These are phyloP conservation scores for Lipomyces spencermartinsiae DNA, from an alignment of 805 yeast species.

Conservation along the genomic window DNA sequence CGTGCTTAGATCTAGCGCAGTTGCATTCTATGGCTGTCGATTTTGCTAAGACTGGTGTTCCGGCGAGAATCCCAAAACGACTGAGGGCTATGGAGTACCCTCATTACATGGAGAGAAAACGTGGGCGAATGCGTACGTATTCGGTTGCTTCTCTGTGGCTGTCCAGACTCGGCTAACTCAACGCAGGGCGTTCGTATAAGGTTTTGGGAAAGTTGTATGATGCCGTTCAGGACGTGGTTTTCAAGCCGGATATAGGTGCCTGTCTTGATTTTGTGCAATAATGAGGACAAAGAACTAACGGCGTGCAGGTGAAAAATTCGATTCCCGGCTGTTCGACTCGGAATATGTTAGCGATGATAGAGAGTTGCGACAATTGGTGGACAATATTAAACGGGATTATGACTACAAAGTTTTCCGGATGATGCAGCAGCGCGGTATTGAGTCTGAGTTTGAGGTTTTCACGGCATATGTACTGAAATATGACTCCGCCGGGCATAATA, in stretches of 20 bases:
- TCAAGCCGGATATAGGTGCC: neutral
- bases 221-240: constrained; percentile 6
- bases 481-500: constrained; percentile 4
- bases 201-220: constrained; percentile 14
- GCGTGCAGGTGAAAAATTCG: neutral
- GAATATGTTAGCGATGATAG: neutral
- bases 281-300: neutral
- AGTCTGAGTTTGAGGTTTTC: constrained; percentile 12
- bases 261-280: neutral
- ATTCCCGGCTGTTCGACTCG: constrained; percentile 9
- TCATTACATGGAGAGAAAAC: constrained; percentile 17
- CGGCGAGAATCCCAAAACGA: neutral
- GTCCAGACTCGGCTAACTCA: neutral
- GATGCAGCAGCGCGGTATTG: constrained; percentile 17
- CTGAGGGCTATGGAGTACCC: neutral
- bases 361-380: neutral
- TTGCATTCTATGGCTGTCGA: constrained; percentile 21
- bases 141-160: neutral
- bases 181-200: neutral
- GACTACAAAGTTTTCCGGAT: constrained; percentile 8
- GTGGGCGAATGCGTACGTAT: neutral
- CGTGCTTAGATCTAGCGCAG: constrained; percentile 11
- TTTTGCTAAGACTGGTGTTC: constrained; percentile 16
- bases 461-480: constrained; percentile 12
- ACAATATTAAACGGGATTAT: neutral